Conservation (phyloP, 1,284 basidiomycete species). For the Ustilago tritici region DNA sequence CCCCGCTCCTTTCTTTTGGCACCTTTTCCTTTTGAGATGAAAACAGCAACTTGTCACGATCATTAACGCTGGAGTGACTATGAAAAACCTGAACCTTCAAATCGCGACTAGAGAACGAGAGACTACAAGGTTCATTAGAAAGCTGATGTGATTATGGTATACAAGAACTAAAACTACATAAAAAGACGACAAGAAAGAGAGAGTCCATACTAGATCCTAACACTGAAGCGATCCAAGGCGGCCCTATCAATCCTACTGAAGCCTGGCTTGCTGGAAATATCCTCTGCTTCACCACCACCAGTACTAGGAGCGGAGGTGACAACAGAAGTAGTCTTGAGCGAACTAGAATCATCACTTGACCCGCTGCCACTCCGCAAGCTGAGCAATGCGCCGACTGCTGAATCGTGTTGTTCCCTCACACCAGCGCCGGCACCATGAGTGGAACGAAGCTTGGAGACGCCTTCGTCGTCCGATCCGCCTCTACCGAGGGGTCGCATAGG, state of each 20-base stretch:
- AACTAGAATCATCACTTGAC: slow-evolving; percentile 32
- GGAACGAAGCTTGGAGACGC: slow-evolving; percentile 39
- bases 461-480: slow-evolving; percentile 42
- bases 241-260: slow-evolving; percentile 44
- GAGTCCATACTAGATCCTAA: slow-evolving; percentile 28
- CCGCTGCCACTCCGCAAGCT: slow-evolving; percentile 47
- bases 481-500: slow-evolving; percentile 33
- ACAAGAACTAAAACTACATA: not conserved
- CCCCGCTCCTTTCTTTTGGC: not conserved
- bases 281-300: slow-evolving; percentile 22
- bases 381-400: slow-evolving; percentile 49
- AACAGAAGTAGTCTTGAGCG: slow-evolving; percentile 10
- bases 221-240: slow-evolving; percentile 45
- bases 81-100: not conserved
- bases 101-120: slow-evolving; percentile 6
- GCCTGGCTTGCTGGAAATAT: slow-evolving; percentile 16
- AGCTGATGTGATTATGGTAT: slow-evolving; percentile 6
- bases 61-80: slow-evolving; percentile 23
- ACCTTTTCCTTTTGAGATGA: no score
- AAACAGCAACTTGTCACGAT: not conserved
- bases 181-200: not conserved
- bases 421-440: slow-evolving; percentile 22
- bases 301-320: slow-evolving; percentile 25
- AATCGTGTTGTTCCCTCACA: slow-evolving; percentile 41
- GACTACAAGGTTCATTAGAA: not conserved